Evolutionary conservation across 2,329 filamentous ascomycete species (phyloP), one percentile per base, ranked within the genome.

Genomic region (Trichoderma sp.): DNA sequence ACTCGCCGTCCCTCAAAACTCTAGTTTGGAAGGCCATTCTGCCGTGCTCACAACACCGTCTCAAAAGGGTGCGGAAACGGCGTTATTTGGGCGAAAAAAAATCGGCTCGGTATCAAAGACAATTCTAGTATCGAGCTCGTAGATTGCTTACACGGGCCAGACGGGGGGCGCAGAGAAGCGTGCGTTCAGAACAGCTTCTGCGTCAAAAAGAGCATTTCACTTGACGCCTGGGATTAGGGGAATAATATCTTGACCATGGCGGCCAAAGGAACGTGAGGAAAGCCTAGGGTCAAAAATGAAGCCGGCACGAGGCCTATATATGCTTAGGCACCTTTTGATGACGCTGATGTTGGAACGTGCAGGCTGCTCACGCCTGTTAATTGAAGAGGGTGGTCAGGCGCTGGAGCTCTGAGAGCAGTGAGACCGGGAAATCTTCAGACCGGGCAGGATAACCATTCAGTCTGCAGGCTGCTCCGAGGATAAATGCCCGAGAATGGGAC

Each of bases 1-100:
- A 89, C 75, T 83, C 78, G 70, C 86, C 86, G 73, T 86, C 79
- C 70, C 84, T 81, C 28, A 87, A 75, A 70, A 87, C 81, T 70
- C 82, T 86, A 43, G 84, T 85, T 74, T 88, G 85, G 69, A 89
- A 82, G 66, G 84, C 79, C 80, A 81, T 81, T 49, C 14, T 76
- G 67, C 58, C 69, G 58, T 65, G 46, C 61, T 71, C 73, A 73
- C 76, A 73, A 59, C 72, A 77, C 69, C 59, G 30, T 59, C 51
- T 18, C 46, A 52, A 24, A 5, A 30, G 13, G 32, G 21, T 21
- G 37, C 16, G 24, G 24, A 34, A 5, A n/a, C 7, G 3, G 7
- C 28, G 37, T 28, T 18, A 21, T 2, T 11, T 28, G 21, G 34
- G 26, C 5, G 30, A 32, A 30, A 14, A 28, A 28, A 14, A 28